Conservation (phyloP, 2,329 filamentous ascomycete species). For the Paracamarosporium sp. region DNA sequence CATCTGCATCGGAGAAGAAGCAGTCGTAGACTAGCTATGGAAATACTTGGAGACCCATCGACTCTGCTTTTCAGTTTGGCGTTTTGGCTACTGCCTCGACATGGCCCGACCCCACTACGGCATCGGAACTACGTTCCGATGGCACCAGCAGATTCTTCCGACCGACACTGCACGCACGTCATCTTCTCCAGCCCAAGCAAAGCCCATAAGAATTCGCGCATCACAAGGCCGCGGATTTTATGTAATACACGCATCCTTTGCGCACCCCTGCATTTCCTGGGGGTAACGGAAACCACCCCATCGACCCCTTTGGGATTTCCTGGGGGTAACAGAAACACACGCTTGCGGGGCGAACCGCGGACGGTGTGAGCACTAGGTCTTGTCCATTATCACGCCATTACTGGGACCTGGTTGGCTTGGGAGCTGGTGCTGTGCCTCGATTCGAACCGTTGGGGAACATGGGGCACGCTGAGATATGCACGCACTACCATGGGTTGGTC, state of each 20-base stretch:
- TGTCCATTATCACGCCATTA: background rate
- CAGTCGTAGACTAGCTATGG: background rate
- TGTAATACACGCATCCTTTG: slow-evolving; percentile 40
- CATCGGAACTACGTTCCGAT: background rate
- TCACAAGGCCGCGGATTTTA: slow-evolving; percentile 29
- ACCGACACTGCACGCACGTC: slow-evolving; percentile 27
- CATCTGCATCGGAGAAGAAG: background rate
- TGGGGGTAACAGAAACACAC: slow-evolving; percentile 20
- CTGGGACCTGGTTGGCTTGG: background rate
- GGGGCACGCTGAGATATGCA: slow-evolving; percentile 21
- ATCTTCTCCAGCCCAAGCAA: slow-evolving; percentile 7
- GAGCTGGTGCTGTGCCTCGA: too few species aligned
- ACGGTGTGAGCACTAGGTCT: background rate
- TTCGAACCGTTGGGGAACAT: slow-evolving; percentile 8
- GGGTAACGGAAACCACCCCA: slow-evolving; percentile 19
- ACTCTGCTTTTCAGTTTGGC: background rate
- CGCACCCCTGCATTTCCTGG: slow-evolving; percentile 24
- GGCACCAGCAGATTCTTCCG: slow-evolving; percentile 1
- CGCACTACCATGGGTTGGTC: slow-evolving; percentile 41
- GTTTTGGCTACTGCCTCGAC: background rate
- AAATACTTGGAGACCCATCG: background rate
- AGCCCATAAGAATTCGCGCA: slow-evolving; percentile 19
- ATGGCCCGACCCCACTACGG: too few species aligned
- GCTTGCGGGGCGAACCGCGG: slow-evolving; percentile 20
- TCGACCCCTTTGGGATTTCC: slow-evolving; percentile 11